A percentile compares a stretch with the other conserved stretches of the same genome.
These are phyloP conservation scores for Aspergillus affinis DNA, from an alignment of 495 filamentous ascomycete genomes.

Conservation along the genomic window DNA sequence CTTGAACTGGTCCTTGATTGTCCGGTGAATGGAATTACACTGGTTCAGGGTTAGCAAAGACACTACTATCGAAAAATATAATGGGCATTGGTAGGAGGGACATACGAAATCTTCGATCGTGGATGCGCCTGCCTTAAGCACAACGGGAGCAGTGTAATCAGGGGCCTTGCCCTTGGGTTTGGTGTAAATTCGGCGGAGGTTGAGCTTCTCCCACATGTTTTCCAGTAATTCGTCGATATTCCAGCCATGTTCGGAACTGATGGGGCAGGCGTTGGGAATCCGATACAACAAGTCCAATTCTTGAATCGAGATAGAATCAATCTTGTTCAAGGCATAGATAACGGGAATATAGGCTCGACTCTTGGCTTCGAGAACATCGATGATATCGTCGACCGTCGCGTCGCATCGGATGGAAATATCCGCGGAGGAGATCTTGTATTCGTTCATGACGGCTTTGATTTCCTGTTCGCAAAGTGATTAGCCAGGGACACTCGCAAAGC, in stretches of 20 bases:
- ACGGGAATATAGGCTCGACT: conserved; percentile 95
- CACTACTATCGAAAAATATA: conserved; percentile 2
- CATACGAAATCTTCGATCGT: conserved; percentile 97
- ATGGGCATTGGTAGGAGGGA: background rate
- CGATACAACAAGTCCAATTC: conserved; percentile 94
- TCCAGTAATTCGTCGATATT: conserved; percentile 97
- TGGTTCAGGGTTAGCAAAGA: conserved; percentile 39
- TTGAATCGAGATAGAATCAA: conserved; percentile 96
- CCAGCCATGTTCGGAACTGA: conserved; percentile 98
- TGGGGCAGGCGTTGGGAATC: conserved; percentile 94
- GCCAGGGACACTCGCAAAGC: conserved; percentile 6
- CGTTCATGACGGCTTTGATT: conserved; percentile 95
- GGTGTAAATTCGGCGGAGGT: conserved; percentile 88
- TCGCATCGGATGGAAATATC: conserved; percentile 98
- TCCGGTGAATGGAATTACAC: conserved; percentile 97
- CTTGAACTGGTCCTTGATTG: conserved; percentile 95
- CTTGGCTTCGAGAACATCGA: conserved; percentile 95
- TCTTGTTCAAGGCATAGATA: conserved; percentile 98
- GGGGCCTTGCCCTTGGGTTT: conserved; percentile 96
- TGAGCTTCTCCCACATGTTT: conserved; percentile 97
- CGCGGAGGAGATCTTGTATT: conserved; percentile 95
- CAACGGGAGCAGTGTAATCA: conserved; percentile 90
- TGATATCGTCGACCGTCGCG: conserved; percentile 87
- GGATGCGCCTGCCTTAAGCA: conserved; percentile 75
- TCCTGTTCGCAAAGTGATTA: conserved; percentile 54